Evolutionary conservation across 805 yeast species (phyloP), one percentile per base, ranked within the genome.

Genomic region (Schwanniomyces vanrijiae): DNA sequence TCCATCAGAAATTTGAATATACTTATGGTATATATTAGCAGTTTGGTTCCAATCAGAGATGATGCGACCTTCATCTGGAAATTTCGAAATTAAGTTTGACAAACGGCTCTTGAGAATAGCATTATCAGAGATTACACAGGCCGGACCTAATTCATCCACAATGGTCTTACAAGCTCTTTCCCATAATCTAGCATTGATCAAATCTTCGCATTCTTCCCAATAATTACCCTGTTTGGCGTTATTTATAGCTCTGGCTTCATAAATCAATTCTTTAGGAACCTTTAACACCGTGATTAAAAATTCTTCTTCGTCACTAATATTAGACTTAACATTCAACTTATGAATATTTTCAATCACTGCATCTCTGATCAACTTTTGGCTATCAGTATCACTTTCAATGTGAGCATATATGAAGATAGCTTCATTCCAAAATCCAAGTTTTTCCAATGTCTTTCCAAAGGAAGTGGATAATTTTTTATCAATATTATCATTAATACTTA

Each of bases 71-170:
- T 58, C 56, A 31, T 62, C 65, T 10, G 84, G 85, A 62, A 78
- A 78, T 49, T 60, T 49, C 2, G 59, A 46, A 37, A 79, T 56
- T 8, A 86, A 63, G 14, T 61, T 62, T 19, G 62, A 50, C 29
- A 80, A 74, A 20, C 68, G 60, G 35, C 62, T 53, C 3, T 69
- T 76, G 18, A 72, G 68, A 1, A 40, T 29, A 38, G 52, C 5
- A 11, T 62, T 66, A 46, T 78, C 76, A n/a, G 78, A 71, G 13
- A 84, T 77, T 1, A 91, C 80, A 3, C 84, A 78, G 11, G 65
- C 62, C 7, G 98, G 98, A 0, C 92, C 98, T 25, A 90, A 85
- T 3, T 73, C 61, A 1, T 68, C 59, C 7, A 83, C 55, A 3
- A 88, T 65, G 0, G 81, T 66, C 2, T 66, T 60, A 56, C 88